A percentile compares a stretch with the other conserved stretches of the same genome.
phyloP scores from a whole-genome alignment of 352 stramenopile genomes.

The Pythium sukuiense region DNA sequence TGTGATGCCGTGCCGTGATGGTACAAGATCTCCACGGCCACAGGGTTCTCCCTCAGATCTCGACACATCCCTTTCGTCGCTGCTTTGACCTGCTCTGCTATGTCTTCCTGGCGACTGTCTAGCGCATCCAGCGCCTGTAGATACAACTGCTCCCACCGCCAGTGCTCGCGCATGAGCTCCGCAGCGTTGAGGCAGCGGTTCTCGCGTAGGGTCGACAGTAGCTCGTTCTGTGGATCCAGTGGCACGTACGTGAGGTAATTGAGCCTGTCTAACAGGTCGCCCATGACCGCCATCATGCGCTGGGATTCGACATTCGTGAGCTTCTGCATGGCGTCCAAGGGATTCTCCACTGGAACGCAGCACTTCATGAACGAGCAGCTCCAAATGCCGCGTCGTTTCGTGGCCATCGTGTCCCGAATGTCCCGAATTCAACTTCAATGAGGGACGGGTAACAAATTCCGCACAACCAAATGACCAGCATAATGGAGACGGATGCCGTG shows the following conservation, averaged over 20 bases:
- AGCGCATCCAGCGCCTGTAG: conserved; percentile 58
- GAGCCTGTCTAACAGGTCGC: conserved; percentile 79
- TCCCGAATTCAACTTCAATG: background rate
- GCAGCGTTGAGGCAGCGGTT: conserved; percentile 60
- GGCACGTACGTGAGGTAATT: conserved; percentile 88
- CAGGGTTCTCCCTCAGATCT: conserved; percentile 68
- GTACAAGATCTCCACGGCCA: conserved; percentile 76
- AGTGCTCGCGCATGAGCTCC: conserved; percentile 69
- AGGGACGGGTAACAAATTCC: background rate
- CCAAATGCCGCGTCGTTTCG: conserved; percentile 10
- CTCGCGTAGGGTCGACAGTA: conserved; percentile 60
- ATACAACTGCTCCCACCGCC: conserved; percentile 78
- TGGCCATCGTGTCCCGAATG: background rate
- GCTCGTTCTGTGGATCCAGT: conserved; percentile 47
- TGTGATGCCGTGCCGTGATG: conserved; percentile 55
- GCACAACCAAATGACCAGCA: background rate
- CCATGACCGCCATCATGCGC: conserved; percentile 87
- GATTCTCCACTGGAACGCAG: background rate
- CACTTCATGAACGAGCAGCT: background rate
- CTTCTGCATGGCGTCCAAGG: conserved; percentile 68
- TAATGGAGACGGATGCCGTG: background rate
- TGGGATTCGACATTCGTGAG: conserved; percentile 88
- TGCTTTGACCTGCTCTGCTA: conserved; percentile 72
- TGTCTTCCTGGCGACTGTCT: conserved; percentile 63
- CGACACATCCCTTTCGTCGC: conserved; percentile 67